Conservation (phyloP, 306 rosid genomes). For the Canavalia ensiformis region DNA sequence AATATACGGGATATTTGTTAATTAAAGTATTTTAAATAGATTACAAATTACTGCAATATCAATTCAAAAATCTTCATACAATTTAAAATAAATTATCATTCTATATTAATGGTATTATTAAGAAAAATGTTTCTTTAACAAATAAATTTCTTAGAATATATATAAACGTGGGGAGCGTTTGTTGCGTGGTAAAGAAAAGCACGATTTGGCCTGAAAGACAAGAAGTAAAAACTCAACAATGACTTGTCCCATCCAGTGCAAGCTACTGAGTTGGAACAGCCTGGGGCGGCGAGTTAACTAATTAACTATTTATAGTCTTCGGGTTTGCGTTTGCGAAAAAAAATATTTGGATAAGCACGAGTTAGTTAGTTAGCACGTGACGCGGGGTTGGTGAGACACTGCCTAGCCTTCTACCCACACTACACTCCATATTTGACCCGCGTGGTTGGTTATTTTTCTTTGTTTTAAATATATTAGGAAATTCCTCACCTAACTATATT, state of each 20-base stretch:
- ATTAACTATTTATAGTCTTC: too few species aligned
- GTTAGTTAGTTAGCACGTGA: constrained; percentile 43
- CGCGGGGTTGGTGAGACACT: constrained; percentile 29
- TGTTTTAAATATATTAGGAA: not conserved
- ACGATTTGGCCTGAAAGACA: not conserved
- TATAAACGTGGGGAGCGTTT: not conserved
- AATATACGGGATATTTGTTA: not conserved
- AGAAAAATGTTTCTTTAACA: not conserved
- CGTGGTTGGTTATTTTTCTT: not conserved
- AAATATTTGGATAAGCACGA: too few species aligned
- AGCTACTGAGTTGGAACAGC: not conserved
- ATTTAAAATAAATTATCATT: not conserved
- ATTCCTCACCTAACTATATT: not conserved
- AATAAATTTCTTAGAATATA: not conserved
- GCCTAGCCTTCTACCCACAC: not conserved
- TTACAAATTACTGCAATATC: not conserved
- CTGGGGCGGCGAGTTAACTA: not conserved
- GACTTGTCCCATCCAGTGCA: not conserved
- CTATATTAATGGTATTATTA: not conserved
- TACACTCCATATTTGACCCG: constrained; percentile 36
- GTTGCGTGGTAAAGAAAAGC: not conserved
- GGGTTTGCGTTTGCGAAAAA: too few species aligned
- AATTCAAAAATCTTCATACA: not conserved
- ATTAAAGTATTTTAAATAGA: not conserved
- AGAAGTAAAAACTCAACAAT: not conserved